Evolutionary conservation across 768 basidiomycete species (phyloP).

Genomic region (Pisolithus tinctorius): DNA sequence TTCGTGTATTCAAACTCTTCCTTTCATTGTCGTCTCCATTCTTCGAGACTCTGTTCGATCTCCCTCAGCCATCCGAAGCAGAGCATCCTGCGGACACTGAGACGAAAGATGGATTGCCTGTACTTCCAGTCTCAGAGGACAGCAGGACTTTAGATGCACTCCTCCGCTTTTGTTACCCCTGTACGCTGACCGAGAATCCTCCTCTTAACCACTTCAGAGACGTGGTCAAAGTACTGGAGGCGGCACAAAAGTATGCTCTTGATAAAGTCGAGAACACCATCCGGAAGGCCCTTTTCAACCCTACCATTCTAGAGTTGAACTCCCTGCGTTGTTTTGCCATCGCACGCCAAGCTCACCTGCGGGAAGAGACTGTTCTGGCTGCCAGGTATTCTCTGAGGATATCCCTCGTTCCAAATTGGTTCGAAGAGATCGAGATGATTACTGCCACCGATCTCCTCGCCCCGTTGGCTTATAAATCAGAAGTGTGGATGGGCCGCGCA

Average conservation of each 20-base stretch:
- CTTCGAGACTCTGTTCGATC: slow-evolving; percentile 27
- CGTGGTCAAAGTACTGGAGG: slow-evolving; percentile 6
- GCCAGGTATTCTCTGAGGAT: slow-evolving; percentile 21
- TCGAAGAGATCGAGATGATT: slow-evolving; percentile 23
- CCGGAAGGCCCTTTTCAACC: slow-evolving; percentile 13
- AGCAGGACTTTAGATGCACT: slow-evolving; percentile 18
- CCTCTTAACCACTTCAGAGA: not conserved
- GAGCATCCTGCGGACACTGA: slow-evolving; percentile 4
- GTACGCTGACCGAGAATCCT: slow-evolving; percentile 11
- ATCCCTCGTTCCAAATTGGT: slow-evolving; percentile 17
- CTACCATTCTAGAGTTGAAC: slow-evolving; percentile 12
- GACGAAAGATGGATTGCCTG: slow-evolving; percentile 11
- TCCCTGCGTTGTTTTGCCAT: slow-evolving; percentile 28
- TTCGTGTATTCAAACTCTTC: slow-evolving; percentile 26
- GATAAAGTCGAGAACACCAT: slow-evolving; percentile 11
- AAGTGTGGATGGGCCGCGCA: slow-evolving; percentile 10
- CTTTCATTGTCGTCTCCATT: slow-evolving; percentile 30
- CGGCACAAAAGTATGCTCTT: slow-evolving; percentile 13
- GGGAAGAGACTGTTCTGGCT: slow-evolving; percentile 20
- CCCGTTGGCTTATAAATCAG: slow-evolving; percentile 16
- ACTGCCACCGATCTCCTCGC: slow-evolving; percentile 18
- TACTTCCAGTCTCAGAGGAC: slow-evolving; percentile 16
- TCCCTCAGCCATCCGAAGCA: slow-evolving; percentile 17
- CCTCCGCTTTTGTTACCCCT: slow-evolving; percentile 23
- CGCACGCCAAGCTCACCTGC: slow-evolving; percentile 18